These are phyloP conservation scores for Strobilomyces confusus DNA, from an alignment of 768 basidiomycete genomes.

Conservation along the genomic window DNA sequence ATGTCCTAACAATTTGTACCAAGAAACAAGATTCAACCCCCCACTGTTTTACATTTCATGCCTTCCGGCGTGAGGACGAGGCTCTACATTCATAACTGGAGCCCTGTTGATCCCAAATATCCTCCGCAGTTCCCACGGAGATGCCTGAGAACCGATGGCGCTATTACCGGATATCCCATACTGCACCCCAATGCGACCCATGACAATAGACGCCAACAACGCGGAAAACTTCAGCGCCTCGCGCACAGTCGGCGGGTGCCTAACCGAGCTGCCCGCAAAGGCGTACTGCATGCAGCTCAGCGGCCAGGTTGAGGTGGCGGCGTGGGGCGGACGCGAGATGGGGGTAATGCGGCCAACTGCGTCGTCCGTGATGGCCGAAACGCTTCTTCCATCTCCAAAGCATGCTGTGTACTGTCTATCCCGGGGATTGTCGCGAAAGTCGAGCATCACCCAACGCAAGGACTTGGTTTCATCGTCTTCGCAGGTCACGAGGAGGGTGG, in stretches of 20 bases:
- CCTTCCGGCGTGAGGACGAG: constrained; percentile 1
- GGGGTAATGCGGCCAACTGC: constrained; percentile 14
- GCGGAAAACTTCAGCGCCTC: constrained; percentile 54
- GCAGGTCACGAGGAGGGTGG: constrained; percentile 37
- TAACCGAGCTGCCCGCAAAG: constrained; percentile 15
- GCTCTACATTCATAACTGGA: not conserved
- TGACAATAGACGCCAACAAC: constrained; percentile 41
- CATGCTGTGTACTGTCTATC: constrained; percentile 20
- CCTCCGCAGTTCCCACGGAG: constrained; percentile 36
- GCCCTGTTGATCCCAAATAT: constrained; percentile 6
- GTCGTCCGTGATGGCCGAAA: constrained; percentile 17
- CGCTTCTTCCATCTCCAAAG: constrained; percentile 16
- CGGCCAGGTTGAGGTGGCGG: constrained; percentile 4
- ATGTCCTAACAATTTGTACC: not conserved
- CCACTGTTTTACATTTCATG: constrained; percentile 1
- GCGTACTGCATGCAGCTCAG: constrained; percentile 15
- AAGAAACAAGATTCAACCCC: not conserved
- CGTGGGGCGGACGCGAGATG: constrained; percentile 13
- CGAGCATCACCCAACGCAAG: constrained; percentile 30
- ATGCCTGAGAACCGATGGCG: constrained; percentile 30
- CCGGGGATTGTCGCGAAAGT: constrained; percentile 34
- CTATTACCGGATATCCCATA: constrained; percentile 26
- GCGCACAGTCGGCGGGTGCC: constrained; percentile 34
- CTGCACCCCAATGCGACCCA: constrained; percentile 32
- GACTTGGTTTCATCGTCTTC: constrained; percentile 23